Percentiles rank a stretch among this genome's conserved stretches.
phyloP scores from a whole-genome alignment of 2,329 filamentous ascomycete genomes.

The Clarireedia hainanense region DNA sequence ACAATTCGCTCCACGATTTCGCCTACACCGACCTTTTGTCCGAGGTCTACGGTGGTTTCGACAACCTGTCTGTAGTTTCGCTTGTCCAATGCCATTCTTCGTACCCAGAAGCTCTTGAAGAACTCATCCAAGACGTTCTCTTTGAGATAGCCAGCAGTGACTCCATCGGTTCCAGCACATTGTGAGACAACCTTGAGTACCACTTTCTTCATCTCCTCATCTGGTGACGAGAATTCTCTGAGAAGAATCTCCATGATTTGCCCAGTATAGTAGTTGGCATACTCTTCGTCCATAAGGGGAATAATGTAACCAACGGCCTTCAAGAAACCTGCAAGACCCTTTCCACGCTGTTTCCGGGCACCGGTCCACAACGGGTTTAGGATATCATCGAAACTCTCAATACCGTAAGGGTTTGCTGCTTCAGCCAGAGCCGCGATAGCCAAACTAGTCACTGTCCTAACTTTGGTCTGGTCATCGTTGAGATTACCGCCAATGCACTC shows the following conservation, averaged over 20 bases:
- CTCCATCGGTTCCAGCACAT: slow-evolving; percentile 88
- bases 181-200: slow-evolving; percentile 96
- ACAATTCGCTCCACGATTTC: slow-evolving; percentile 93
- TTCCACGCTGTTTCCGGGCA: slow-evolving; percentile 90
- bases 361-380: slow-evolving; percentile 96
- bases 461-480: slow-evolving; percentile 96
- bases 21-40: slow-evolving; percentile 93
- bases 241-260: slow-evolving; percentile 99
- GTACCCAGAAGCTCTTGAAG: slow-evolving; percentile 98
- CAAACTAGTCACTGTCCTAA: slow-evolving; percentile 89
- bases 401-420: slow-evolving; percentile 96
- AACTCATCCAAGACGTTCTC: slow-evolving; percentile 93
- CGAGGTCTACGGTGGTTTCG: slow-evolving; percentile 93
- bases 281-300: slow-evolving; percentile 98
- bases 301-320: slow-evolving; percentile 99
- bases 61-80: slow-evolving; percentile 97
- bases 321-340: slow-evolving; percentile 88
- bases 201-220: slow-evolving; percentile 99
- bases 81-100: slow-evolving; percentile 94
- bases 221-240: slow-evolving; percentile 90
- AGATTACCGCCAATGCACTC: slow-evolving; percentile 95
- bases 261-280: slow-evolving; percentile 96
- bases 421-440: slow-evolving; percentile 93
- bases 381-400: slow-evolving; percentile 97
- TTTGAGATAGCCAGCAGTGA: slow-evolving; percentile 90